Conservation (phyloP, 257 asterid species). For the Ilex asprella region DNA sequence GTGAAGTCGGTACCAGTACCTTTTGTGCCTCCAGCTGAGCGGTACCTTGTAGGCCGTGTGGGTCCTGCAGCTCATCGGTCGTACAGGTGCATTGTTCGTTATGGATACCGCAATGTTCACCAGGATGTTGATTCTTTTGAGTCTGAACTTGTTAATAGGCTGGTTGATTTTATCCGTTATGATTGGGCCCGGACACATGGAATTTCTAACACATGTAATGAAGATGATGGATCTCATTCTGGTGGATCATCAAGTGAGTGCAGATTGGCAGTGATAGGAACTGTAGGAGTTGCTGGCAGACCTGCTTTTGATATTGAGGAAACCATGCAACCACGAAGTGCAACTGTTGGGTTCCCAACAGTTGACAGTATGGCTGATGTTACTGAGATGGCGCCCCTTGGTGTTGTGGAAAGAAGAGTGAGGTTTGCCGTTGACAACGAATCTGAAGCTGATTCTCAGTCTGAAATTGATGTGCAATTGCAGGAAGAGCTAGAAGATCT, state of each 20-base stretch:
- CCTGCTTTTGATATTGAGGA: not conserved
- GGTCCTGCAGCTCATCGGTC: not conserved
- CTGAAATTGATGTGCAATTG: not conserved
- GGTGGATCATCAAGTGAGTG: no score
- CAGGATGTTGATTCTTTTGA: not conserved
- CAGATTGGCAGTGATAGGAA: not conserved
- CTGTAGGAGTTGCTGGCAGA: not conserved
- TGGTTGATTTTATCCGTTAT: not conserved
- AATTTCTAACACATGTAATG: no score
- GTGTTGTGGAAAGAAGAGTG: not conserved
- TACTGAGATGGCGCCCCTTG: not conserved
- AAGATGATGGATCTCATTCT: no score
- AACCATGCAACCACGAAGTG: not conserved
- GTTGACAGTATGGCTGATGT: not conserved
- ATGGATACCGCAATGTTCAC: not conserved
- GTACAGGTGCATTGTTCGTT: not conserved
- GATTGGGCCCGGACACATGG: not conserved
- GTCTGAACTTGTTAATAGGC: not conserved
- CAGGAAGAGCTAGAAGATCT: not conserved
- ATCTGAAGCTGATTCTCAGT: not conserved
- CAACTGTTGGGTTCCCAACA: not conserved
- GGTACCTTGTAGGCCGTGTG: not conserved
- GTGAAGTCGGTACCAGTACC: not conserved
- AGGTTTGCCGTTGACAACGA: not conserved
- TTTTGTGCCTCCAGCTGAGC: not conserved